Base-by-base conservation (phyloP, 495 filamentous ascomycete species). In the Xylaria telfairii region DNA sequence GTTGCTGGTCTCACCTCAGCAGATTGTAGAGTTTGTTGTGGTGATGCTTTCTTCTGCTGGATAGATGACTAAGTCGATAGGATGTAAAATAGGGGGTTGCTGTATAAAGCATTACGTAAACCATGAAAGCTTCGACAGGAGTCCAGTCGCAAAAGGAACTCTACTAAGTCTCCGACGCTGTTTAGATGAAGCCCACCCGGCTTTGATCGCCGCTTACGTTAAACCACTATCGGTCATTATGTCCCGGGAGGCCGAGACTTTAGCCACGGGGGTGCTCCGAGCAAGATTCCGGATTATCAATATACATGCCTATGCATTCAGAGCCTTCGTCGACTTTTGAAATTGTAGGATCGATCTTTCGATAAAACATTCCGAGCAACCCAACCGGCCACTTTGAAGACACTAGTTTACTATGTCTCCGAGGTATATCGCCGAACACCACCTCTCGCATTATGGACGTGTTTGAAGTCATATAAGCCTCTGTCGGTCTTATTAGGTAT, bases 381-480 rank as follows among this genome's bases (percentile, higher is more conserved):
- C 17, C n/a, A 30, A 44, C 19, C 51, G 65, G 65, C 32, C 37
- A 59, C 65, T 59, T 67, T 44, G 4, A n/a, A 42, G 24, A 12
- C 8, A 28, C n/a, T 15, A 13, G 17, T 19, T 21, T 49, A 39
- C 65, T 68, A 72, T 59, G 56, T 72, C 41, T 66, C 70, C 70
- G 51, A 60, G n/a, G n/a, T 41, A 66, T 53, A 12, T 66, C 47
- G 5, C 64, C 64, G 47, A 66, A 21, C 34, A 28, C n/a, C 4
- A 37, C 10, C 8, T 13, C 19, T 6, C 10, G 3, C 28, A 26
- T 63, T 63, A 15, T 32, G 60, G 60, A 12, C 30, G 34, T 3
- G 9, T 41, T 61, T 4, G n/a, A 32, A 63, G 46, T 19, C 19
- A 42, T 47, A 9, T 3, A 49, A 54, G 30, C 24, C 17, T 24